These are phyloP conservation scores for Cicer cuneatum DNA, from an alignment of 306 rosid genomes.

Conservation along the genomic window DNA sequence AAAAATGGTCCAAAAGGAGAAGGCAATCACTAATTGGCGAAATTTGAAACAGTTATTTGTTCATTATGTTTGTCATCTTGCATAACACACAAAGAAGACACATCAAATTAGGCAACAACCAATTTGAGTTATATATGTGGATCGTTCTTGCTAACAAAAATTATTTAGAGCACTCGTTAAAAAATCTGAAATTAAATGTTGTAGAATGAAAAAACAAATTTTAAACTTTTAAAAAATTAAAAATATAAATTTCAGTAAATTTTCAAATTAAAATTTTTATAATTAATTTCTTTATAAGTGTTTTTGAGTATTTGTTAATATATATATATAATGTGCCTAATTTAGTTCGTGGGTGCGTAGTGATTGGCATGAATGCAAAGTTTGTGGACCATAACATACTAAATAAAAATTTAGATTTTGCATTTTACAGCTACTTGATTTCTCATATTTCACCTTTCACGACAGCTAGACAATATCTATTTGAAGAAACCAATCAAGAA, in stretches of 20 bases:
- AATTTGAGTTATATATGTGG: slow-evolving; percentile 27
- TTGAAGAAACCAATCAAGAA: slow-evolving; percentile 36
- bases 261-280: too few species aligned
- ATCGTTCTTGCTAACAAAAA: too few species aligned
- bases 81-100: slow-evolving; percentile 42
- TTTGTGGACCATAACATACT: slow-evolving; percentile 42
- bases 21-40: slow-evolving; percentile 41
- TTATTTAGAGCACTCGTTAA: too few species aligned
- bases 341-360: slow-evolving; percentile 27
- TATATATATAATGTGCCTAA: not conserved
- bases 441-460: slow-evolving; percentile 36
- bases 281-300: too few species aligned
- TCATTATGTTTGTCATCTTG: slow-evolving; percentile 55
- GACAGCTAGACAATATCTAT: slow-evolving; percentile 40
- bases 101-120: slow-evolving; percentile 52
- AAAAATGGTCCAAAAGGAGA: slow-evolving; percentile 21
- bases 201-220: too few species aligned
- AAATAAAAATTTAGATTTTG: slow-evolving; percentile 31
- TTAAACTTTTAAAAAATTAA: too few species aligned
- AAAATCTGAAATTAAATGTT: too few species aligned
- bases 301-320: too few species aligned
- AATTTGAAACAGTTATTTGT: slow-evolving; percentile 44
- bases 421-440: slow-evolving; percentile 48
- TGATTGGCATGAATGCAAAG: slow-evolving; percentile 44
- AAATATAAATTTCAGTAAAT: too few species aligned